These are phyloP conservation scores for Xylariales sp. DNA, from an alignment of 2,329 filamentous ascomycete genomes.

Conservation along the genomic window DNA sequence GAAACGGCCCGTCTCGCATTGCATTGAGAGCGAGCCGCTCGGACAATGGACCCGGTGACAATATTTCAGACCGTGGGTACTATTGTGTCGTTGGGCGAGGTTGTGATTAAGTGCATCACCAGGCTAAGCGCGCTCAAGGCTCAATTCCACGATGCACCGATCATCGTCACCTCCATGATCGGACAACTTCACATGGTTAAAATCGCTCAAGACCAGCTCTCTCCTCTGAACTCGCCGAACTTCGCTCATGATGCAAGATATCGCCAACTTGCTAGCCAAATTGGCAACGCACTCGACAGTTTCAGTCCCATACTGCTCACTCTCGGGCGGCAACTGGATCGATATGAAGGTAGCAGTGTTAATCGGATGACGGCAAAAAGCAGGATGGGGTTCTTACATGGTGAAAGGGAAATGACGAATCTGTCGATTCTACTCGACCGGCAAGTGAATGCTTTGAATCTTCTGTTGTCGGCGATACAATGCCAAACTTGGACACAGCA, in stretches of 20 bases:
- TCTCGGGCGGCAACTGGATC: slow-evolving; percentile 29
- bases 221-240: slow-evolving; percentile 15
- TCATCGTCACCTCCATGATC: slow-evolving; percentile 38
- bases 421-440: slow-evolving; percentile 38
- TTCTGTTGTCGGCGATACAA: slow-evolving; percentile 38
- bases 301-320: slow-evolving; percentile 60
- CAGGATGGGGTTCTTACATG: slow-evolving; percentile 32
- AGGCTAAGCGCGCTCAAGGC: slow-evolving; percentile 34
- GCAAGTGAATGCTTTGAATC: slow-evolving; percentile 39
- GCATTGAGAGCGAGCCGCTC: neutral
- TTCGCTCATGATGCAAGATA: slow-evolving; percentile 31
- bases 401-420: slow-evolving; percentile 35
- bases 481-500: slow-evolving; percentile 36
- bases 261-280: slow-evolving; percentile 31
- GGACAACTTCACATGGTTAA: slow-evolving; percentile 39
- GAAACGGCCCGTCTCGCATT: neutral
- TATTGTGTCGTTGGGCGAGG: slow-evolving; percentile 36
- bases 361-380: slow-evolving; percentile 20
- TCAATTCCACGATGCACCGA: slow-evolving; percentile 35
- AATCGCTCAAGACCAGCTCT: slow-evolving; percentile 34
- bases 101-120: slow-evolving; percentile 36
- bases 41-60: slow-evolving; percentile 36
- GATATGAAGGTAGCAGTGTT: neutral
- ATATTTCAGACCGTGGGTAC: slow-evolving; percentile 38
- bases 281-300: slow-evolving; percentile 49